Conservation (phyloP, 768 basidiomycete species). For the Trametes coccinea region DNA sequence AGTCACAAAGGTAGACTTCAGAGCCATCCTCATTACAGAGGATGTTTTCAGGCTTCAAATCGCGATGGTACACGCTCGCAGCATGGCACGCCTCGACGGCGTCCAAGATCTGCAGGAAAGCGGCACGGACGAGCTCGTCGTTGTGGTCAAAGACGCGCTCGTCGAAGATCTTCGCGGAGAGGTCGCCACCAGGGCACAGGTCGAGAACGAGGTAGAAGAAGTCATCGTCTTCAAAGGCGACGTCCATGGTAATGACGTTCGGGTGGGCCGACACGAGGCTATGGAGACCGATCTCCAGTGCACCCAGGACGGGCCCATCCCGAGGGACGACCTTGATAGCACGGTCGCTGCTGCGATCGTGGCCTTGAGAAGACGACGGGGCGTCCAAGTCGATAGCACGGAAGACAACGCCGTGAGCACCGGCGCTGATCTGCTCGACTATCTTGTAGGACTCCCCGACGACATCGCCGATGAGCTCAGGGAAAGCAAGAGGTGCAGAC, state of each 20-base stretch:
- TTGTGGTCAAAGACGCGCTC: conserved; percentile 33
- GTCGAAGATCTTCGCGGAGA: conserved; percentile 46
- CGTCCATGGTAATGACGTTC: conserved; percentile 69
- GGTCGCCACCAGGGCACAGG: conserved; percentile 41
- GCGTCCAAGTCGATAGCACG: conserved; percentile 60
- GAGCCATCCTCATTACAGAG: conserved; percentile 50
- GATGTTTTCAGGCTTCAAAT: conserved; percentile 99
- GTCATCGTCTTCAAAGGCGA: conserved; percentile 57
- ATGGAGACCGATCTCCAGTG: conserved; percentile 67
- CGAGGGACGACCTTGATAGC: conserved; percentile 27
- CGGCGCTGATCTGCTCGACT: conserved; percentile 79
- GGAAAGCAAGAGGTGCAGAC: conserved; percentile 7
- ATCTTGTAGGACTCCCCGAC: conserved; percentile 63
- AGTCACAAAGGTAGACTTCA: conserved; percentile 48
- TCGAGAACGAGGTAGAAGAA: conserved; percentile 71
- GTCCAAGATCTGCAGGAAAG: conserved; percentile 53
- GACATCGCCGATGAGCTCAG: conserved; percentile 29
- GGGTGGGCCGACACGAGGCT: conserved; percentile 52
- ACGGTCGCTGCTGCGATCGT: neutral
- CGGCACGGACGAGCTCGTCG: conserved; percentile 13
- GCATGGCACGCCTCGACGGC: conserved; percentile 52
- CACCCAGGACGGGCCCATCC: neutral
- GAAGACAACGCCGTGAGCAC: conserved; percentile 93
- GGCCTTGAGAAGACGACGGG: neutral
- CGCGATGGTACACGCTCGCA: conserved; percentile 80